These are phyloP conservation scores for Pisolithus sp. DNA, from an alignment of 768 basidiomycete genomes.

Conservation along the genomic window DNA sequence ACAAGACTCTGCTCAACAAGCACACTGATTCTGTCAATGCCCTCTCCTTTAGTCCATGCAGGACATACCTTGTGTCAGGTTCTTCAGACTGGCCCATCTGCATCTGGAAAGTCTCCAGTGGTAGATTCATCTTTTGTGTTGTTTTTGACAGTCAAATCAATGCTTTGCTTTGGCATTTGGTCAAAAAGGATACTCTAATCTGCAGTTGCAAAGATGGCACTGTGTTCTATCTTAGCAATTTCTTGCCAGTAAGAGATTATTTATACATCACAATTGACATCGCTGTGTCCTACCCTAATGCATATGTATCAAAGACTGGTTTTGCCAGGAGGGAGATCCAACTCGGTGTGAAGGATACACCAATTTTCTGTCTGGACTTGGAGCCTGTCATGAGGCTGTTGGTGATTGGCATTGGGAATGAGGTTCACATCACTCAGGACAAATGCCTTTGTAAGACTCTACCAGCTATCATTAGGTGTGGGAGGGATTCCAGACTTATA, in stretches of 20 bases:
- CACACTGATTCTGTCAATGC: not conserved
- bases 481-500: not conserved
- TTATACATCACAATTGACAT: not conserved
- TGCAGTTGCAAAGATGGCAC: not conserved
- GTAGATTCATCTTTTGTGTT: not conserved
- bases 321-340: not conserved
- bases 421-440: not conserved
- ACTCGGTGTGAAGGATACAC: not conserved
- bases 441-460: not conserved
- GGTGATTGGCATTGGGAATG: not conserved
- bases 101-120: conserved; percentile 1
- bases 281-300: not conserved
- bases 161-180: not conserved
- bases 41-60: not conserved
- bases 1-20: not conserved
- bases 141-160: not conserved
- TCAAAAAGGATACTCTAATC: not conserved
- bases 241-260: not conserved
- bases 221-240: not conserved
- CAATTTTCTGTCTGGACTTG: not conserved
- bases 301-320: not conserved
- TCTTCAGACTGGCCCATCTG: not conserved
- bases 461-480: not conserved
- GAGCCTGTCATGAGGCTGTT: not conserved
- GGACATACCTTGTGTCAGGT: not conserved